phyloP scores from a whole-genome alignment of 768 basidiomycete species.

The Floccularia luteovirens region DNA sequence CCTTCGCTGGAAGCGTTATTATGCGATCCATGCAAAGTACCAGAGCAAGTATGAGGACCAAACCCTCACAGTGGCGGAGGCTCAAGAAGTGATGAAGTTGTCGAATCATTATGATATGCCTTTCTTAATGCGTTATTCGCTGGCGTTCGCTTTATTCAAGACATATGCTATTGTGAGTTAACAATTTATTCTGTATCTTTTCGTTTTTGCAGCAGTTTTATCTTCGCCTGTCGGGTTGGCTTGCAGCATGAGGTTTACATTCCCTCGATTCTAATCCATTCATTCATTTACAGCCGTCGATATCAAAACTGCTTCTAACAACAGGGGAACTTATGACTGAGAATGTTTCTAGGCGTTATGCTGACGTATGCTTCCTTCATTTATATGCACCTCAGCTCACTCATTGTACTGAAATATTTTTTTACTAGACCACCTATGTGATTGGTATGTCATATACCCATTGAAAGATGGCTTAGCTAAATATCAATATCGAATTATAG shows the following conservation, averaged over 20 bases:
- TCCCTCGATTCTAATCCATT: background rate
- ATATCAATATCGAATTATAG: conserved; percentile 8
- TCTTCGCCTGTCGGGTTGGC: too few relatives aligned
- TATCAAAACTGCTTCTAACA: conserved; percentile 31
- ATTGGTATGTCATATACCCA: conserved; percentile 21
- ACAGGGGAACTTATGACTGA: conserved; percentile 32
- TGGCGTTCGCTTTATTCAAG: conserved; percentile 46
- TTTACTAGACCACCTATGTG: conserved; percentile 33
- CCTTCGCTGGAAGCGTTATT: conserved; percentile 34
- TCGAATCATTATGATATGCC: conserved; percentile 38
- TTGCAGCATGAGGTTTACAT: too few relatives aligned
- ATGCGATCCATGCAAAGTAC: conserved; percentile 33
- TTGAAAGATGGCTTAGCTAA: background rate
- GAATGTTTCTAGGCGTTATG: conserved; percentile 32
- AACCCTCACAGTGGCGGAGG: conserved; percentile 34
- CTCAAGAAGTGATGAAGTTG: conserved; percentile 30
- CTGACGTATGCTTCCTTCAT: conserved; percentile 30
- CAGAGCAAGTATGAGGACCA: conserved; percentile 20
- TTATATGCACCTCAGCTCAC: background rate
- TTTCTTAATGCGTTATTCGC: conserved; percentile 24
- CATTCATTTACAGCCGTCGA: conserved; percentile 27
- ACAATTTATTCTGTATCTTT: too few relatives aligned
- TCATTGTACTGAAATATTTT: conserved; percentile 1
- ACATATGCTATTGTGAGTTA: conserved; percentile 38
- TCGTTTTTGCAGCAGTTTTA: too few relatives aligned